These are phyloP conservation scores for Salix udensis DNA, from an alignment of 345 rosid species.

Conservation along the genomic window DNA sequence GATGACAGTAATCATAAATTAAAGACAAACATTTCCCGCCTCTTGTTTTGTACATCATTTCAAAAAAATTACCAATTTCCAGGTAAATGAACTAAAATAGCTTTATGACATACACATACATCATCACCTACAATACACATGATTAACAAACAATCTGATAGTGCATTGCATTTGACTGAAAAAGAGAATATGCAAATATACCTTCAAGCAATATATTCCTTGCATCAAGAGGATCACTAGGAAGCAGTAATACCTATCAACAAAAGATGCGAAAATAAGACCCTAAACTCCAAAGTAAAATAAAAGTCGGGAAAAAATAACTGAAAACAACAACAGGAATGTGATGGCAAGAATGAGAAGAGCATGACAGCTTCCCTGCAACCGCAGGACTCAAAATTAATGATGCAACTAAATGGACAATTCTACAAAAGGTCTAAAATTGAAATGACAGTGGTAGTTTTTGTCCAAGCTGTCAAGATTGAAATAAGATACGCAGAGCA, in stretches of 20 bases:
- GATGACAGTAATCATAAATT: no score
- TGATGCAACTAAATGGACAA: neutral
- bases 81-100: no score
- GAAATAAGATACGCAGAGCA: neutral
- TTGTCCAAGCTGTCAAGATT: neutral
- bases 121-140: neutral
- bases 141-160: neutral
- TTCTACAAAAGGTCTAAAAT: neutral
- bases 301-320: no score
- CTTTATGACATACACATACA: no score
- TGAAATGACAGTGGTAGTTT: neutral
- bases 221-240: constrained; percentile 89
- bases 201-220: constrained; percentile 99
- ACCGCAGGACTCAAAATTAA: neutral
- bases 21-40: no score
- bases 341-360: neutral
- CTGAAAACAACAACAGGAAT: neutral
- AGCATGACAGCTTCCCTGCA: neutral
- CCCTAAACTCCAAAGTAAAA: no score
- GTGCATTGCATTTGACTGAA: neutral
- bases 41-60: no score
- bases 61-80: no score
- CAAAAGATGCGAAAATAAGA: constrained; percentile 4
- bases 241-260: constrained; percentile 68
- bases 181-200: constrained; percentile 22